Evolutionary conservation across 768 basidiomycete species (phyloP).

Genomic region (Panellus pusillus): DNA sequence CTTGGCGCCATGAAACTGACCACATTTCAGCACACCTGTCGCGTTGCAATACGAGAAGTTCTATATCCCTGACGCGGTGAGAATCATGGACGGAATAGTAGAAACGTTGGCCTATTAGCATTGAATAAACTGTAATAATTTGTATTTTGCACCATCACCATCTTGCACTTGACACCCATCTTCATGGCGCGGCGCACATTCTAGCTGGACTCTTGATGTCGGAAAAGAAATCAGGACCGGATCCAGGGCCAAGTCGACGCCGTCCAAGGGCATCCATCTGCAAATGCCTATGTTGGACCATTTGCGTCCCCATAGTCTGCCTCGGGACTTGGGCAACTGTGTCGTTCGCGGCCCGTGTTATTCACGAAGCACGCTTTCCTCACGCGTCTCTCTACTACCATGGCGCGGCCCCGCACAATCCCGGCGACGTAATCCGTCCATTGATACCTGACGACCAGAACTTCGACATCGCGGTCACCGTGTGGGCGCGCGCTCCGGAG

Average conservation of each 20-base stretch:
- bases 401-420: background rate
- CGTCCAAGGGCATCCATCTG: background rate
- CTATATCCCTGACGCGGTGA: slow-evolving; percentile 83
- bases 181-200: background rate
- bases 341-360: background rate
- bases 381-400: slow-evolving; percentile 7
- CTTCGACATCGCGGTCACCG: slow-evolving; percentile 29
- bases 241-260: slow-evolving; percentile 2
- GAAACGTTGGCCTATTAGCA: slow-evolving; percentile 74
- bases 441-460: slow-evolving; percentile 24
- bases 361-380: background rate
- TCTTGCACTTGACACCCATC: background rate
- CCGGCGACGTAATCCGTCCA: slow-evolving; percentile 23
- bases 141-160: too few species aligned
- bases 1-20: background rate
- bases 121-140: too few species aligned
- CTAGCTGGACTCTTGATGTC: background rate
- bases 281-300: slow-evolving; percentile 3
- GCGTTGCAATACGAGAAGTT: slow-evolving; percentile 90
- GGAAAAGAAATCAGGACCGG: background rate
- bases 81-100: slow-evolving; percentile 79
- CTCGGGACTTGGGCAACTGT: background rate
- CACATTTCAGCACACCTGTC: slow-evolving; percentile 63
- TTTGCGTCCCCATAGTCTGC: background rate
- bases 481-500: slow-evolving; percentile 27